Evolutionary conservation across 2,329 filamentous ascomycete species (phyloP).

Genomic region (Amphichorda felina): DNA sequence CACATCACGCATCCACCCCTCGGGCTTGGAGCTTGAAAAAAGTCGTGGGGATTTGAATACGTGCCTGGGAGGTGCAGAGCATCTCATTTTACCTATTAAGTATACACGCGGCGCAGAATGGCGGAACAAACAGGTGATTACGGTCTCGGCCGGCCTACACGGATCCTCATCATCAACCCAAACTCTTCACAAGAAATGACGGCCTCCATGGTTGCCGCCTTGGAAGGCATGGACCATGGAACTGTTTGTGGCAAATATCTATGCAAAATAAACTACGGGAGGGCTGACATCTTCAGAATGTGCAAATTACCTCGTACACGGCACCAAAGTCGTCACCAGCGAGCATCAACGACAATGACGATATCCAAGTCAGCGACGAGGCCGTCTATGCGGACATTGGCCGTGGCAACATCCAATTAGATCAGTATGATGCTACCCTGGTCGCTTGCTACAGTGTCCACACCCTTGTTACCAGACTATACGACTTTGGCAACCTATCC

Average conservation of each 20-base stretch:
- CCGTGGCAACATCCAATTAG: conserved; percentile 21
- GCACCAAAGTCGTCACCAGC: conserved; percentile 48
- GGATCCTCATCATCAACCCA: conserved; percentile 64
- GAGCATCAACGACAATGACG: conserved; percentile 67
- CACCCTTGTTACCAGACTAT: conserved; percentile 54
- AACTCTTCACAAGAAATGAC: conserved; percentile 70
- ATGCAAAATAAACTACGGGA: too few species aligned
- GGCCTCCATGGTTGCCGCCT: conserved; percentile 41
- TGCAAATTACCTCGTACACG: conserved; percentile 52
- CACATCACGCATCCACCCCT: background rate
- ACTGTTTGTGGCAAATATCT: background rate
- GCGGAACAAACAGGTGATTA: too few species aligned
- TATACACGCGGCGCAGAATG: too few species aligned
- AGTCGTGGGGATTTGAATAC: too few species aligned
- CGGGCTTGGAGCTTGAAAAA: too few species aligned
- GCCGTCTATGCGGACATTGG: conserved; percentile 47
- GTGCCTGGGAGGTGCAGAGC: too few species aligned
- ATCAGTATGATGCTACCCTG: conserved; percentile 60
- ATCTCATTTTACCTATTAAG: too few species aligned
- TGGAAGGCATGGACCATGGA: conserved; percentile 13
- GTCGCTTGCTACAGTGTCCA: conserved; percentile 86
- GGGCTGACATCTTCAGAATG: too few species aligned
- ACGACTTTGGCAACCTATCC: background rate
- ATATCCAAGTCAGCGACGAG: conserved; percentile 51
- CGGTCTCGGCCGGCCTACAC: conserved; percentile 7